phyloP scores from a whole-genome alignment of 225 moss, liverwort and hornwort species.

The Polytrichum formosum region DNA sequence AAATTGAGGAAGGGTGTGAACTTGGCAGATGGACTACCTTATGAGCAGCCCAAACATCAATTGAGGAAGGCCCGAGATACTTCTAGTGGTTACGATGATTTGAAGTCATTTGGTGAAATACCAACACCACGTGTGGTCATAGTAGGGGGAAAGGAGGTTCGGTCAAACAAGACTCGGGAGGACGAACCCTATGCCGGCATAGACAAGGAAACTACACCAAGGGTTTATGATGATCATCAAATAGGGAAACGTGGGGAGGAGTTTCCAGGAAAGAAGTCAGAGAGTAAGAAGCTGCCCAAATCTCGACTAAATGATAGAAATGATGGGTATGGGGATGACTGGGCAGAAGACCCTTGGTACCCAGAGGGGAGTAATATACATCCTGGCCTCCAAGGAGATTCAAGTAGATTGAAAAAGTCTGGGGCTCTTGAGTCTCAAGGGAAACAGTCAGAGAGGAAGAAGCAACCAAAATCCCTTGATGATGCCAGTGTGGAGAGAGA shows the following conservation, averaged over 20 bases:
- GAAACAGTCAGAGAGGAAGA: constrained; percentile 1
- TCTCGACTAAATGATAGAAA: background rate
- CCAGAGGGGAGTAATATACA: background rate
- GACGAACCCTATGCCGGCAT: background rate
- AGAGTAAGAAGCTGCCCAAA: constrained; percentile 2
- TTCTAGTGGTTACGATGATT: constrained; percentile 10
- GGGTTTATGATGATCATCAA: background rate
- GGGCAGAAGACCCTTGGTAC: background rate
- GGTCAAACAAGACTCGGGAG: constrained; percentile 15
- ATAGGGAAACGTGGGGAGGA: background rate
- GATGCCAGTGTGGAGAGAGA: too few species aligned
- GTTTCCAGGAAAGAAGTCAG: background rate
- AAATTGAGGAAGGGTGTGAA: constrained; percentile 19
- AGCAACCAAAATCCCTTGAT: background rate
- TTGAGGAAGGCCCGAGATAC: constrained; percentile 11
- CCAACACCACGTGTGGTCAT: constrained; percentile 22
- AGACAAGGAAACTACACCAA: background rate
- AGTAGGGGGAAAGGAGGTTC: constrained; percentile 29
- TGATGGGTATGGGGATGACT: background rate
- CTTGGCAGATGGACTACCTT: constrained; percentile 22
- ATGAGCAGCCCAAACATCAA: constrained; percentile 19
- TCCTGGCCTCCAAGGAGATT: background rate
- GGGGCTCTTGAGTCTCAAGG: background rate
- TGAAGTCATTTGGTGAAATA: background rate
- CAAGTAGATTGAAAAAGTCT: background rate